Percentiles rank a stretch among this genome's conserved stretches.
These are phyloP conservation scores for Cladosporium colombiae DNA, from an alignment of 2,329 filamentous ascomycete species.

Conservation along the genomic window DNA sequence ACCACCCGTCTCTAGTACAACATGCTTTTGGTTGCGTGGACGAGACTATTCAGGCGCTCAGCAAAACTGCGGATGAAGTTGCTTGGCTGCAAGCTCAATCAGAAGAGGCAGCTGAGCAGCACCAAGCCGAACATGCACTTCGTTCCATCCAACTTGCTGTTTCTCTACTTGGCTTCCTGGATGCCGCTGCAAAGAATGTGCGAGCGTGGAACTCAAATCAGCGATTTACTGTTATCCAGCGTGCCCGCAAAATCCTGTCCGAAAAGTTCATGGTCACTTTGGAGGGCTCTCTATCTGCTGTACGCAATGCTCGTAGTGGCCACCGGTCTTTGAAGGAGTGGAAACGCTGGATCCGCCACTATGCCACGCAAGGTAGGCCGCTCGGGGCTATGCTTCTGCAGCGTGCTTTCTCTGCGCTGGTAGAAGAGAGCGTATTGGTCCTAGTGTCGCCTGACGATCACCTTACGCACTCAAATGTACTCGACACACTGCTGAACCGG, in stretches of 20 bases:
- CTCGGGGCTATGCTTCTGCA: slow-evolving; percentile 90
- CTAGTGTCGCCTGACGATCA: slow-evolving; percentile 28
- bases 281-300: slow-evolving; percentile 85
- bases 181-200: slow-evolving; percentile 74
- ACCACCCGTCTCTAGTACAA: slow-evolving; percentile 68
- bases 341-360: slow-evolving; percentile 83
- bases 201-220: slow-evolving; percentile 80
- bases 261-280: slow-evolving; percentile 83
- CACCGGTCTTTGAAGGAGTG: slow-evolving; percentile 74
- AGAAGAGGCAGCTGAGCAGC: slow-evolving; percentile 28
- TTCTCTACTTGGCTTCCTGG: slow-evolving; percentile 86
- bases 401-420: slow-evolving; percentile 80
- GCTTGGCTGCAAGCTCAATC: slow-evolving; percentile 32
- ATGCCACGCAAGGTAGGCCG: slow-evolving; percentile 75
- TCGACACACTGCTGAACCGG: slow-evolving; percentile 39
- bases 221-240: slow-evolving; percentile 70
- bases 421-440: slow-evolving; percentile 48
- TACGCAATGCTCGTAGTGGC: slow-evolving; percentile 73
- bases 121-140: slow-evolving; percentile 23
- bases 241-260: slow-evolving; percentile 72
- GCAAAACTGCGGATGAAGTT: slow-evolving; percentile 59
- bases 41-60: slow-evolving; percentile 72
- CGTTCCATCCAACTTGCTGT: slow-evolving; percentile 69
- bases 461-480: slow-evolving; percentile 24
- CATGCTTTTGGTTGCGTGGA: slow-evolving; percentile 67